These are phyloP conservation scores for Elongisporangium anandrum DNA, from an alignment of 352 stramenopile species.

Conservation along the genomic window DNA sequence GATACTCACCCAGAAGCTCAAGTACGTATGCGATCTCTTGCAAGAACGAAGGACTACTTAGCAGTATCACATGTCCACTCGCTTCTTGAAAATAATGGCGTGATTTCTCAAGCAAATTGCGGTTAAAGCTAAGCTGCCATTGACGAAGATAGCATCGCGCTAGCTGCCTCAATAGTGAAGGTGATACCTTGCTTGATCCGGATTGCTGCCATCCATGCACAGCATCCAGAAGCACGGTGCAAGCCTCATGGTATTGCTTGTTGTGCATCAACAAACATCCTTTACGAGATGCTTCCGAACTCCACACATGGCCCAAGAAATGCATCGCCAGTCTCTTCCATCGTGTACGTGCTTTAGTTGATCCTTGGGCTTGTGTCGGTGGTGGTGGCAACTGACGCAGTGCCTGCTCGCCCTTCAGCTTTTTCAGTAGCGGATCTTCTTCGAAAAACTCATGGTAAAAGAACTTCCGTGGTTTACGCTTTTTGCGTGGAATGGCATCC, in stretches of 20 bases:
- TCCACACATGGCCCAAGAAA: conserved; percentile 32
- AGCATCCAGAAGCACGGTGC: conserved; percentile 17
- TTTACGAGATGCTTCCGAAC: conserved; percentile 29
- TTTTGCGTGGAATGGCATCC: conserved; percentile 33
- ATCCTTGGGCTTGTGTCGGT: conserved; percentile 3
- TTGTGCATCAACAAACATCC: conserved; percentile 42
- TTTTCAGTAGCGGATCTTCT: conserved; percentile 37
- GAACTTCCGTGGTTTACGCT: conserved; percentile 41
- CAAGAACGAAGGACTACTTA: conserved; percentile 49
- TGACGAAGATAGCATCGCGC: conserved; percentile 34
- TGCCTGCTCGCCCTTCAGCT: background rate
- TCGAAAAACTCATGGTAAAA: conserved; percentile 79
- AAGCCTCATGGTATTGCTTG: conserved; percentile 30
- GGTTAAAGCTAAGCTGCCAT: conserved; percentile 25
- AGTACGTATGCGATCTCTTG: conserved; percentile 53
- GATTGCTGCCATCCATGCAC: conserved; percentile 20
- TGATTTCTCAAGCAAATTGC: conserved; percentile 30
- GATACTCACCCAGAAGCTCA: conserved; percentile 33
- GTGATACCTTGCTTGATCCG: conserved; percentile 7
- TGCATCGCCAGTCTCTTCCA: conserved; percentile 41
- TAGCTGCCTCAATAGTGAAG: conserved; percentile 35
- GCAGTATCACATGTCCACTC: conserved; percentile 34
- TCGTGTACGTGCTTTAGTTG: conserved; percentile 26
- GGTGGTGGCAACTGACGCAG: background rate
- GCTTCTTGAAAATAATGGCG: conserved; percentile 48